phyloP scores from a whole-genome alignment of 2,329 filamentous ascomycete genomes.

The Madurella mycetomatis region DNA sequence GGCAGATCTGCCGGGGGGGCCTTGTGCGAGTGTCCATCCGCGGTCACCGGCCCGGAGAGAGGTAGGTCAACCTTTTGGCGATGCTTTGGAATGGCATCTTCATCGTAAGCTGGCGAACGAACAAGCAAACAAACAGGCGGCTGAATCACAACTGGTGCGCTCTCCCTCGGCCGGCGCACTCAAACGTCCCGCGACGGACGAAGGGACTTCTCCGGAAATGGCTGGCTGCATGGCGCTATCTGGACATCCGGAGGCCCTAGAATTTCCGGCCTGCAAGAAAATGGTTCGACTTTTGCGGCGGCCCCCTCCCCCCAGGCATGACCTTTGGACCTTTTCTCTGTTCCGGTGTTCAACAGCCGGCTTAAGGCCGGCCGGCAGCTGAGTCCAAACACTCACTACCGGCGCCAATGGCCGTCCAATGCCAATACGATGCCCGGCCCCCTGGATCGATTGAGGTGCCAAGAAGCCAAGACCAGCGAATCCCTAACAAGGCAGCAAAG shows the following conservation, averaged over 20 bases:
- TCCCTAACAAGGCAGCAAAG: no score
- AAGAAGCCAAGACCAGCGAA: constrained; percentile 2
- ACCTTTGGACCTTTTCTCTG: not conserved
- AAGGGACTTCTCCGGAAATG: constrained; percentile 18
- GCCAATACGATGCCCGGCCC: not conserved
- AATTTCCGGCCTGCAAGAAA: not conserved
- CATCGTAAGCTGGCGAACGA: no score
- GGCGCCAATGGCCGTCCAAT: not conserved
- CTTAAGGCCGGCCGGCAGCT: constrained; percentile 1
- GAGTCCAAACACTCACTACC: constrained; percentile 3
- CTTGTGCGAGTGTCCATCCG: constrained; percentile 1
- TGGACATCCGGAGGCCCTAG: constrained; percentile 3
- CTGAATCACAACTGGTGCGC: no score
- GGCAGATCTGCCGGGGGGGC: constrained; percentile 12
- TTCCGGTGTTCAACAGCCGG: constrained; percentile 9
- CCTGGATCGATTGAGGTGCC: not conserved
- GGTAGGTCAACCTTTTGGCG: not conserved
- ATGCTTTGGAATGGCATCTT: not conserved
- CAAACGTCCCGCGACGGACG: not conserved
- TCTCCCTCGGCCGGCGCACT: no score
- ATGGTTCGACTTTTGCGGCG: not conserved
- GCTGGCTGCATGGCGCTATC: constrained; percentile 22
- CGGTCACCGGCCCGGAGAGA: constrained; percentile 10
- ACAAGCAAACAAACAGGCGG: no score
- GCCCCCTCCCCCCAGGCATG: not conserved